These are phyloP conservation scores for Malassezia globosa DNA, from an alignment of 1,284 basidiomycete genomes.

Conservation along the genomic window DNA sequence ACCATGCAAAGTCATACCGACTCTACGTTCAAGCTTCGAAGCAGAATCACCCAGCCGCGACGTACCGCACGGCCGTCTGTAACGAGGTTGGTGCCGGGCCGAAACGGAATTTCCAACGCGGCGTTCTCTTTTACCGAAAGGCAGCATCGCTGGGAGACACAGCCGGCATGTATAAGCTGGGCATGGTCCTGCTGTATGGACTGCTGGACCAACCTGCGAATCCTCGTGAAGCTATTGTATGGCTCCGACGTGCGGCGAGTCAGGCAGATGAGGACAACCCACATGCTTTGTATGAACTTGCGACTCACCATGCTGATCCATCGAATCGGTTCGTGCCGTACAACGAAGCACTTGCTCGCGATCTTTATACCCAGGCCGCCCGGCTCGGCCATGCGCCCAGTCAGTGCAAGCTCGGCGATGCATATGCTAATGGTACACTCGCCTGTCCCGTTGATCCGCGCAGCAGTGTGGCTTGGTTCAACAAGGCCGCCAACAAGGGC, in stretches of 20 bases:
- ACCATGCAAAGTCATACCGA: slow-evolving; percentile 95
- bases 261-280: slow-evolving; percentile 98
- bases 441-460: slow-evolving; percentile 85
- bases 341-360: slow-evolving; percentile 70
- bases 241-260: slow-evolving; percentile 85
- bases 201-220: slow-evolving; percentile 72
- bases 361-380: slow-evolving; percentile 79
- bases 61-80: slow-evolving; percentile 94
- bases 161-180: slow-evolving; percentile 97
- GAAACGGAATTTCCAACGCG: slow-evolving; percentile 69
- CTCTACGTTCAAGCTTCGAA: slow-evolving; percentile 96
- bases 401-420: slow-evolving; percentile 88
- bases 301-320: slow-evolving; percentile 65
- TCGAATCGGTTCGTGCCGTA: slow-evolving; percentile 48
- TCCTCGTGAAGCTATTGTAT: slow-evolving; percentile 79
- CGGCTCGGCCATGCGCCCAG: slow-evolving; percentile 85
- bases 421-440: slow-evolving; percentile 82
- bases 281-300: slow-evolving; percentile 94
- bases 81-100: slow-evolving; percentile 99
- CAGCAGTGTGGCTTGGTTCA: slow-evolving; percentile 94
- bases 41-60: slow-evolving; percentile 87
- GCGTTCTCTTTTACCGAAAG: slow-evolving; percentile 91
- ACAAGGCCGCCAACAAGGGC: slow-evolving; percentile 88
- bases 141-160: slow-evolving; percentile 91
- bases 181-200: slow-evolving; percentile 83